Evolutionary conservation across 73 alveolate species (phyloP).

Genomic region (Paramecium caudatum): DNA sequence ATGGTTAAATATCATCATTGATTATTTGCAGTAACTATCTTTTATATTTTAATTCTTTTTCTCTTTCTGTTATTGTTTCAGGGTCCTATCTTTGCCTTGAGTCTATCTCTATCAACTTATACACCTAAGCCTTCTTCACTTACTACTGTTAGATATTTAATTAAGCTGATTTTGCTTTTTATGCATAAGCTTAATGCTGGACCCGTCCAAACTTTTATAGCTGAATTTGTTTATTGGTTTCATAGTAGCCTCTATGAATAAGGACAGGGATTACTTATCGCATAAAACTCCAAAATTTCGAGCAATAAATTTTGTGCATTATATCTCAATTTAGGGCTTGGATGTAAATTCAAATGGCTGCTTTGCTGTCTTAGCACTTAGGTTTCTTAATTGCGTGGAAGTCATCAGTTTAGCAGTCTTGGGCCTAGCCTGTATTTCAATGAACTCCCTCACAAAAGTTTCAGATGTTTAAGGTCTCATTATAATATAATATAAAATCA

Average conservation of each 20-base stretch:
- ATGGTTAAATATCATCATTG: slow-evolving; percentile 15
- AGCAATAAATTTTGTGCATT: background rate
- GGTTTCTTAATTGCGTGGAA: slow-evolving; percentile 22
- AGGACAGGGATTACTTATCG: background rate
- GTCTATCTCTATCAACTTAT: slow-evolving; percentile 50
- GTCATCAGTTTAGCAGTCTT: slow-evolving; percentile 47
- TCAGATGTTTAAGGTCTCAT: slow-evolving; percentile 68
- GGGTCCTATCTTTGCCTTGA: slow-evolving; percentile 50
- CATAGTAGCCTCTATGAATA: slow-evolving; percentile 40
- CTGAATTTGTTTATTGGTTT: slow-evolving; percentile 7
- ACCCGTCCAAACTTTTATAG: slow-evolving; percentile 52
- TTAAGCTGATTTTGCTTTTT: background rate
- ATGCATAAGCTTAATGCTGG: background rate
- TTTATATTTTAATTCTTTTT: slow-evolving; percentile 50
- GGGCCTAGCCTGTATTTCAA: background rate
- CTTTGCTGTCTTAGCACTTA: slow-evolving; percentile 18
- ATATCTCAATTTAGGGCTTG: slow-evolving; percentile 32
- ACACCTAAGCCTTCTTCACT: slow-evolving; percentile 9
- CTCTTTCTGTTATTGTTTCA: slow-evolving; percentile 55
- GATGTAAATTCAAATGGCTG: slow-evolving; percentile 1
- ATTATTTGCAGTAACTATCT: slow-evolving; percentile 20
- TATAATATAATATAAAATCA: slow-evolving; percentile 13
- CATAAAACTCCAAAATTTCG: slow-evolving; percentile 65
- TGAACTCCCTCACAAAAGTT: slow-evolving; percentile 1
- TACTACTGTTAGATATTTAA: background rate